Conservation (phyloP, 148 eudicot species). For the Polygonum aviculare region DNA sequence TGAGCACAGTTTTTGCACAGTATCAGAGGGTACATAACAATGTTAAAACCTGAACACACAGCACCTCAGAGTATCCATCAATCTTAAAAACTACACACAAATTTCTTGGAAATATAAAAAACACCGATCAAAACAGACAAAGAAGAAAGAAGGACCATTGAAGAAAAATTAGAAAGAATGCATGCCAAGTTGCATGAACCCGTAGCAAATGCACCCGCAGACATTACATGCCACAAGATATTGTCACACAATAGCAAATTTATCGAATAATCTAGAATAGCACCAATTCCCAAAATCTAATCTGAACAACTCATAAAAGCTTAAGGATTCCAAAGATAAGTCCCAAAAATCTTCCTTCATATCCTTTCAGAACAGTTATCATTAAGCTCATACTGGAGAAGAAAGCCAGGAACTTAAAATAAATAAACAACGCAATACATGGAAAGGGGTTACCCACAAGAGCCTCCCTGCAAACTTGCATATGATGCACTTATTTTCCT, state of each 20-base stretch:
- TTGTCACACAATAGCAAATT: neutral
- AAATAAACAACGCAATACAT: neutral
- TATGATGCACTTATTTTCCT: slow-evolving; percentile 17
- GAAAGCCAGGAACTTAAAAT: neutral
- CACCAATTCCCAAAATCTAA: neutral
- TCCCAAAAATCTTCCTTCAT: neutral
- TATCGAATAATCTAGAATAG: neutral
- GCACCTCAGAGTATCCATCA: neutral
- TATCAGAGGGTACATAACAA: neutral
- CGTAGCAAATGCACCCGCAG: neutral
- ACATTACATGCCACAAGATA: neutral
- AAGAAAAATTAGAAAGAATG: neutral
- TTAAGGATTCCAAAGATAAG: neutral
- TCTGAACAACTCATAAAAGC: neutral
- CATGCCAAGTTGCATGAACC: neutral
- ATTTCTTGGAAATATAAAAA: neutral
- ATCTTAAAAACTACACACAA: neutral
- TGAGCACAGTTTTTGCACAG: neutral
- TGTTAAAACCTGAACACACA: neutral
- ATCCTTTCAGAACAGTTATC: neutral
- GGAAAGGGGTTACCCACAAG: slow-evolving; percentile 39
- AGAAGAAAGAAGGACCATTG: neutral
- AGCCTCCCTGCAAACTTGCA: slow-evolving; percentile 41
- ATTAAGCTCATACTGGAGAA: neutral
- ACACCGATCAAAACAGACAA: neutral